Evolutionary conservation across 2,329 filamentous ascomycete species (phyloP).

Genomic region (Geosmithia putterillii): DNA sequence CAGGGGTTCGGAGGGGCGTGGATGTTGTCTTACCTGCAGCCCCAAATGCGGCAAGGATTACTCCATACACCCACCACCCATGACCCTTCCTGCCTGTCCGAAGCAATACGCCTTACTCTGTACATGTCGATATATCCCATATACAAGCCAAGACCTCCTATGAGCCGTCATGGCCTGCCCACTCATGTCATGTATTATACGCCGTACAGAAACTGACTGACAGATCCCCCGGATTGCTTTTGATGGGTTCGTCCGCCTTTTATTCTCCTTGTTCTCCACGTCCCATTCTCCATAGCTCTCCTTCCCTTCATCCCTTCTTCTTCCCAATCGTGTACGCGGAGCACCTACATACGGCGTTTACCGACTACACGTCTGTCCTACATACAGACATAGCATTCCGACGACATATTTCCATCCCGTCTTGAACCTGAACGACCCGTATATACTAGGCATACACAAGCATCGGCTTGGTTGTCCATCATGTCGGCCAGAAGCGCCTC

Average conservation of each 20-base stretch:
- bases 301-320: neutral
- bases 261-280: neutral
- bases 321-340: neutral
- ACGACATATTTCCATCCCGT: no score
- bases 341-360: no score
- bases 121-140: neutral
- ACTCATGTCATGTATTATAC: neutral
- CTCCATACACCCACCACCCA: no score
- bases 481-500: constrained; percentile 3
- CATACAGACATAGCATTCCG: no score
- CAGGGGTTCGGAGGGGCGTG: neutral
- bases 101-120: no score
- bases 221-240: neutral
- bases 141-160: neutral
- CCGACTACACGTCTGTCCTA: no score
- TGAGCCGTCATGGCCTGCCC: neutral
- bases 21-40: neutral
- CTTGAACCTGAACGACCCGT: neutral
- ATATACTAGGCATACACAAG: neutral
- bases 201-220: neutral
- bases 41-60: neutral
- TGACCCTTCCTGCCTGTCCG: no score
- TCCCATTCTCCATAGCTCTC: neutral
- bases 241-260: neutral
- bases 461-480: neutral